phyloP scores from a whole-genome alignment of 2,329 filamentous ascomycete genomes.

The Calonectria henricotiae region DNA sequence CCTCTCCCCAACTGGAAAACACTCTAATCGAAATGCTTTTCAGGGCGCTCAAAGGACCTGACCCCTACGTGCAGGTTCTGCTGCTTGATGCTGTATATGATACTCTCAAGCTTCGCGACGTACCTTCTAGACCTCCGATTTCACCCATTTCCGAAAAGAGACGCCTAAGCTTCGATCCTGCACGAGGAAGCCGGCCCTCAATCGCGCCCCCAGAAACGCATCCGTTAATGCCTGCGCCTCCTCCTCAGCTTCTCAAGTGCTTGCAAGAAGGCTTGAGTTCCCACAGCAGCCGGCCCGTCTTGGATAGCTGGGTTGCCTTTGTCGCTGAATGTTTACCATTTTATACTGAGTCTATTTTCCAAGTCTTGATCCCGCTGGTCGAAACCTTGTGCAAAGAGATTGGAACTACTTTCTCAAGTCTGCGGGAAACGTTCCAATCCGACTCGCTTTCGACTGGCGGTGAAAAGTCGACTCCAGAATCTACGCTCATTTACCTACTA shows the following conservation, averaged over 20 bases:
- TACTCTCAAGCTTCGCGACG: constrained; percentile 77
- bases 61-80: constrained; percentile 82
- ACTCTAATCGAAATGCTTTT: constrained; percentile 79
- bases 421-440: constrained; percentile 76
- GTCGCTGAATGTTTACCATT: constrained; percentile 87
- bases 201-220: constrained; percentile 54
- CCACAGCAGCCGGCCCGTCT: constrained; percentile 79
- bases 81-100: constrained; percentile 85
- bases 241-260: constrained; percentile 84
- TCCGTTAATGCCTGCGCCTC: constrained; percentile 65
- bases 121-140: constrained; percentile 59
- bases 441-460: constrained; percentile 43
- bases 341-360: constrained; percentile 88
- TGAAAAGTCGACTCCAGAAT: constrained; percentile 70
- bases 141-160: constrained; percentile 68
- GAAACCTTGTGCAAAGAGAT: constrained; percentile 91
- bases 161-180: constrained; percentile 61
- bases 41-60: constrained; percentile 73
- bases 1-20: constrained; percentile 79
- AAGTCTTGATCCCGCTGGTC: constrained; percentile 90
- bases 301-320: constrained; percentile 94
- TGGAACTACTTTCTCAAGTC: constrained; percentile 77
- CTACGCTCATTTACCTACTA: constrained; percentile 87
- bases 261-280: constrained; percentile 87
- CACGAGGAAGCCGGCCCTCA: constrained; percentile 61